These are phyloP conservation scores for Cytospora paraplurivora DNA, from an alignment of 2,329 filamentous ascomycete genomes.

Conservation along the genomic window DNA sequence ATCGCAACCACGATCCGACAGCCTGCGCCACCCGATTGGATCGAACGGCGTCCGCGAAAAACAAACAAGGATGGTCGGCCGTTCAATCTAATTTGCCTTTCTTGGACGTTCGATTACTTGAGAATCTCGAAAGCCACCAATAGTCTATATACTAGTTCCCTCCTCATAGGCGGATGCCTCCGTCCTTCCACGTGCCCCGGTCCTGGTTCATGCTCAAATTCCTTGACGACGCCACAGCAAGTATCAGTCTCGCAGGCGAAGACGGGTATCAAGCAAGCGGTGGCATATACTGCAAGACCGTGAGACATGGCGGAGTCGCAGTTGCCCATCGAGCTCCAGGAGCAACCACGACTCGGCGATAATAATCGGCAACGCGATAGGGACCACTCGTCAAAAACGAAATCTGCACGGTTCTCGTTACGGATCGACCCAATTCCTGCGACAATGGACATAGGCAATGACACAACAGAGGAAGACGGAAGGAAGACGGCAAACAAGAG, in stretches of 20 bases:
- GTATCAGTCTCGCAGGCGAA: too few relatives aligned
- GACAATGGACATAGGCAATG: not conserved
- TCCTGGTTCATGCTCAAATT: too few relatives aligned
- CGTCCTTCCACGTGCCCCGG: too few relatives aligned
- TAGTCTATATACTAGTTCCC: not conserved
- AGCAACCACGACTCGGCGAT: not conserved
- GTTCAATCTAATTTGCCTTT: not conserved
- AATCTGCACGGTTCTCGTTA: not conserved
- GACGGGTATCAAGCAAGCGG: too few relatives aligned
- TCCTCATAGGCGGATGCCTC: too few relatives aligned
- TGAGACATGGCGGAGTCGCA: conserved; percentile 9
- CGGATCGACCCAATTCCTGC: not conserved
- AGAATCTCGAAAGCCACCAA: not conserved
- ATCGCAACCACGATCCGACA: not conserved
- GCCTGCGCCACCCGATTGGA: not conserved
- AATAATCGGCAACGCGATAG: not conserved
- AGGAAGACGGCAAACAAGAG: conserved; percentile 1
- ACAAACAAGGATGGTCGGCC: conserved; percentile 10
- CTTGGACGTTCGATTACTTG: not conserved
- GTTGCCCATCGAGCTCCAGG: conserved; percentile 19
- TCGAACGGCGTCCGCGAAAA: not conserved
- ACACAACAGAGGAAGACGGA: not conserved
- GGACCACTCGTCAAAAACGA: not conserved
- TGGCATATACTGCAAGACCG: not conserved
- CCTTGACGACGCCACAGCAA: too few relatives aligned